Percentiles rank a stretch among this genome's conserved stretches.
phyloP scores from a whole-genome alignment of 169 alveolate genomes.

The Cryptosporidium andersoni region DNA sequence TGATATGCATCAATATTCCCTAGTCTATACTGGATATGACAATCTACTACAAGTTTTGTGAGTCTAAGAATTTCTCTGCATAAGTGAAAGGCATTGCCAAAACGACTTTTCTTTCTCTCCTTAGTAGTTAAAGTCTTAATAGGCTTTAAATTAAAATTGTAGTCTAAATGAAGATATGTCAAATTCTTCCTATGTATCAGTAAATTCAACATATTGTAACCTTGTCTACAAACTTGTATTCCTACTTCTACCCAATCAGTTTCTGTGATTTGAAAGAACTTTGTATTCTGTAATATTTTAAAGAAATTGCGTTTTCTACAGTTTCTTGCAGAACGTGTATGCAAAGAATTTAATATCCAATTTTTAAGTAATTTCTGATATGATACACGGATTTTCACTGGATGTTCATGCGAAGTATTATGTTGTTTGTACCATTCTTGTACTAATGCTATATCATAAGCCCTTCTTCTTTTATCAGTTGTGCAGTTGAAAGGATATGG shows the following conservation, averaged over 20 bases:
- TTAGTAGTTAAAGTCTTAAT: constrained; percentile 99
- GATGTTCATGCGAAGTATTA: constrained; percentile 93
- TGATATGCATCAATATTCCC: constrained; percentile 99
- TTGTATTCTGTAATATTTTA: constrained; percentile 94
- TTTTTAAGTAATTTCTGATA: constrained; percentile 97
- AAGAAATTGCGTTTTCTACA: constrained; percentile 92
- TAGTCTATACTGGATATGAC: constrained; percentile 97
- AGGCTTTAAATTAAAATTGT: constrained; percentile 99
- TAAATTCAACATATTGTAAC: constrained; percentile 98
- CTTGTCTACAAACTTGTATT: constrained; percentile 98
- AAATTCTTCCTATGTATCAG: constrained; percentile 98
- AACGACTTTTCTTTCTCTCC: constrained; percentile 99
- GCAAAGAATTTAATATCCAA: constrained; percentile 97
- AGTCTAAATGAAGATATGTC: constrained; percentile 98
- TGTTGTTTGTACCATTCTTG: constrained; percentile 98
- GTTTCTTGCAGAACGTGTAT: constrained; percentile 92
- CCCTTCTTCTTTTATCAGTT: constrained; percentile 95
- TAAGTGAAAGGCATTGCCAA: constrained; percentile 99
- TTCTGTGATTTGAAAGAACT: constrained; percentile 98
- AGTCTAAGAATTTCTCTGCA: constrained; percentile 98
- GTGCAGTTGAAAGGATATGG: constrained; percentile 98
- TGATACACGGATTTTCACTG: constrained; percentile 98
- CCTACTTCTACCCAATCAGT: constrained; percentile 99
- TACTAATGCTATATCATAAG: constrained; percentile 96
- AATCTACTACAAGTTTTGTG: constrained; percentile 97